phyloP scores from a whole-genome alignment of 768 basidiomycete species.

The Imleria badia region DNA sequence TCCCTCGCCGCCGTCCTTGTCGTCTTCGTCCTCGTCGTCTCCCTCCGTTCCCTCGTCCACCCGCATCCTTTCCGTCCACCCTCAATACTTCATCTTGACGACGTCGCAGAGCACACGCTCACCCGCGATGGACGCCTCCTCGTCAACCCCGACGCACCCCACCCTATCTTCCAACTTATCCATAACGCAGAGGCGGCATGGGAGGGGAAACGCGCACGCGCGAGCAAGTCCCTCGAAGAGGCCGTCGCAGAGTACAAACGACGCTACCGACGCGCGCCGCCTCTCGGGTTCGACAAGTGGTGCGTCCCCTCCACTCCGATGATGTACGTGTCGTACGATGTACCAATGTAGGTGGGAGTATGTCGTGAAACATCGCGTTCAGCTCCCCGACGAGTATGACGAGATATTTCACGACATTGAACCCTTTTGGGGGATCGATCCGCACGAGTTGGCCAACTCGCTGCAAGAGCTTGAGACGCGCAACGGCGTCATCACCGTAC shows the following conservation, averaged over 20 bases:
- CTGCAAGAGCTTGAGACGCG: conserved; percentile 24
- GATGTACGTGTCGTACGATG: neutral
- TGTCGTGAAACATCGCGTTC: conserved; percentile 8
- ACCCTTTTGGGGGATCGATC: conserved; percentile 38
- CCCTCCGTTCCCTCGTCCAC: neutral
- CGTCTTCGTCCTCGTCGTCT: neutral
- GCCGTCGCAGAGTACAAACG: conserved; percentile 40
- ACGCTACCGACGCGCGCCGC: conserved; percentile 34
- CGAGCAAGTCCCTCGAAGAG: conserved; percentile 37
- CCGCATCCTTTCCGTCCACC: too few species aligned
- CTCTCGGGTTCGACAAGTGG: conserved; percentile 45
- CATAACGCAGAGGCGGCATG: conserved; percentile 36
- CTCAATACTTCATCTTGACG: too few species aligned
- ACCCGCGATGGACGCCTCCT: conserved; percentile 31
- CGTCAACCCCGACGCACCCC: conserved; percentile 32
- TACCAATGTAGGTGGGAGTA: conserved; percentile 34
- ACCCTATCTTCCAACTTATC: conserved; percentile 46
- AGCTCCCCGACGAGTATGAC: conserved; percentile 48
- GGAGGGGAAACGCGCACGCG: conserved; percentile 32
- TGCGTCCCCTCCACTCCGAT: conserved; percentile 18
- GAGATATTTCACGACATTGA: conserved; percentile 40
- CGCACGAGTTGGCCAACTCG: conserved; percentile 20
- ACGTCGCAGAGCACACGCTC: conserved; percentile 22
- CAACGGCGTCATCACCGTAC: conserved; percentile 20
- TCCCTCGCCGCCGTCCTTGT: neutral